Percentiles rank a stretch among this genome's conserved stretches.
Evolutionary conservation across 2,329 filamentous ascomycete species (phyloP).

Genomic region (Diaporthe humulicola): DNA sequence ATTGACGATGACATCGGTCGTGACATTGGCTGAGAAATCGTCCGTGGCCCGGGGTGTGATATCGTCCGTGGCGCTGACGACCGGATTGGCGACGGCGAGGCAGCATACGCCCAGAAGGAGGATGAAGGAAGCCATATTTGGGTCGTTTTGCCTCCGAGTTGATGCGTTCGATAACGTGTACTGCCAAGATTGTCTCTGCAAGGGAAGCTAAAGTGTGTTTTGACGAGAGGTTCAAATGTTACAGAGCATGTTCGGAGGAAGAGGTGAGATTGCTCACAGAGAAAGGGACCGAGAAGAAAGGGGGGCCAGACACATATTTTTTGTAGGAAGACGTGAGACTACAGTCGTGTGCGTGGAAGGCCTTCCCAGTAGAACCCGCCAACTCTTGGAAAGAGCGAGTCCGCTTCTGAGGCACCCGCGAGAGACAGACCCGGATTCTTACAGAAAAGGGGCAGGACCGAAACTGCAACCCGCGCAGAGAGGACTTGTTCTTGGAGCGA

Average conservation of each 20-base stretch:
- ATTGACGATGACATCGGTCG: slow-evolving; percentile 44
- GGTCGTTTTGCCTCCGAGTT: background rate
- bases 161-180: background rate
- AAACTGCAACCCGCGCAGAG: background rate
- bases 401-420: no score
- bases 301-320: background rate
- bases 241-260: background rate
- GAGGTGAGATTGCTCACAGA: background rate
- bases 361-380: background rate
- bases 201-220: background rate
- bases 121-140: background rate
- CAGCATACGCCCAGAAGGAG: slow-evolving; percentile 38
- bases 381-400: background rate
- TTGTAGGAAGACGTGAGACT: background rate
- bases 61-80: slow-evolving; percentile 44
- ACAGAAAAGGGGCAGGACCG: background rate
- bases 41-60: slow-evolving; percentile 41
- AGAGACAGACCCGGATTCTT: background rate
- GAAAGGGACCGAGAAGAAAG: background rate
- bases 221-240: background rate
- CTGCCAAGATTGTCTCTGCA: background rate
- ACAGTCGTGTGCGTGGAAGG: background rate
- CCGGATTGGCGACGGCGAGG: slow-evolving; percentile 4
- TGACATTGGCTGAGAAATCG: slow-evolving; percentile 43
- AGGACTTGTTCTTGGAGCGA: background rate